Evolutionary conservation across 2,329 filamentous ascomycete genomes (phyloP).

Genomic region (Biscogniauxia mediterranea): DNA sequence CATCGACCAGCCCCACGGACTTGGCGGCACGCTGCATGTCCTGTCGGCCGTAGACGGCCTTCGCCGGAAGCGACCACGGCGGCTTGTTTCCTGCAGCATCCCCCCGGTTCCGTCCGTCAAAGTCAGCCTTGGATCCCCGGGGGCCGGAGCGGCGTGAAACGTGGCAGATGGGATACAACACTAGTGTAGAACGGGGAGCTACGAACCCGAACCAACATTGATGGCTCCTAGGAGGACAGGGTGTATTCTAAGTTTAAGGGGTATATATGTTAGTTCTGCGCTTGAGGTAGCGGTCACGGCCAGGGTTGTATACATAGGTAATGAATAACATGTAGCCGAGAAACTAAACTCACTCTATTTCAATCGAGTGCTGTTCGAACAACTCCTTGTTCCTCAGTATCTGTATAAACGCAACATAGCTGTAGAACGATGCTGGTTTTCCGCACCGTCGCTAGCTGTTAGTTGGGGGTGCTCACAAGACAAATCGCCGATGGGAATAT

Average conservation of each 20-base stretch:
- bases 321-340: not conserved
- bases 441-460: conserved; percentile 3
- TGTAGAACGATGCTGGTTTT: conserved; percentile 60
- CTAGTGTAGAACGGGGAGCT: conserved; percentile 1
- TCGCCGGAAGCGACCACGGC: conserved; percentile 69
- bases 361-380: conserved; percentile 57
- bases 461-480: not conserved
- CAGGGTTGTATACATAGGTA: not conserved
- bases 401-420: conserved; percentile 56
- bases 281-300: too few species aligned
- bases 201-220: conserved; percentile 55
- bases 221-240: conserved; percentile 72
- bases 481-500: too few species aligned
- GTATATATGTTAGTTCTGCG: not conserved
- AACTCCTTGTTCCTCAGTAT: conserved; percentile 53
- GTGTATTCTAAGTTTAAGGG: conserved; percentile 57
- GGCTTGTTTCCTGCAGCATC: conserved; percentile 63
- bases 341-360: conserved; percentile 63
- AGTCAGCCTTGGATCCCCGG: too few species aligned
- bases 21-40: conserved; percentile 41
- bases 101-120: too few species aligned
- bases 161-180: not conserved
- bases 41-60: conserved; percentile 54
- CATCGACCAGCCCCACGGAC: conserved; percentile 37
- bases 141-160: not conserved